Conservation (phyloP, 257 asterid genomes). For the Lycium barbarum region DNA sequence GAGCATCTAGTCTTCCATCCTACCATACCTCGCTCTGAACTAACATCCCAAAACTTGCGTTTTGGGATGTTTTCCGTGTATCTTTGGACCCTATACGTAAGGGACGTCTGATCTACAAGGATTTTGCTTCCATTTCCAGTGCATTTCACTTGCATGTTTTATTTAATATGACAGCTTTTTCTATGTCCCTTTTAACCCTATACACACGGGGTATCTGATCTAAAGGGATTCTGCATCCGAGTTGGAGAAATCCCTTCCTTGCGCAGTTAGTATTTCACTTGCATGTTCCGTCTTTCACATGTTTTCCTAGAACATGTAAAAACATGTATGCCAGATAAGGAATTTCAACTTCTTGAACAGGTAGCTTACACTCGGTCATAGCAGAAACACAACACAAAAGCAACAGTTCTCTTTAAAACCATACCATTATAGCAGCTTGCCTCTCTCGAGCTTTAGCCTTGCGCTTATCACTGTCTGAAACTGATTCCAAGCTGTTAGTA, state of each 20-base stretch:
- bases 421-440: conserved; percentile 96
- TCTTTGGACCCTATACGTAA: conserved; percentile 3
- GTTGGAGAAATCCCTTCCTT: conserved; percentile 13
- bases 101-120: neutral
- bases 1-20: conserved; percentile 23
- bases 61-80: neutral
- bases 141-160: conserved; percentile 7
- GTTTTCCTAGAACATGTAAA: conserved; percentile 19
- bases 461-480: conserved; percentile 73
- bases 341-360: neutral
- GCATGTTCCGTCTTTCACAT: neutral
- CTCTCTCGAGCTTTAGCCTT: conserved; percentile 95
- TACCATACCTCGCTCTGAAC: neutral
- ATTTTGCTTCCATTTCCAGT: conserved; percentile 14
- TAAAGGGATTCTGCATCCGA: conserved; percentile 11
- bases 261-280: conserved; percentile 20
- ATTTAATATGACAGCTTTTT: conserved; percentile 18
- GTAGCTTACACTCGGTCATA: neutral
- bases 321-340: neutral
- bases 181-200: conserved; percentile 8
- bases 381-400: conserved; percentile 1
- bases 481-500: conserved; percentile 41
- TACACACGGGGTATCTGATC: neutral
- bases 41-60: neutral
- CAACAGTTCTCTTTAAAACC: conserved; percentile 31